These are phyloP conservation scores for Arachnomyces sp. DNA, from an alignment of 2,329 filamentous ascomycete genomes.

Conservation along the genomic window DNA sequence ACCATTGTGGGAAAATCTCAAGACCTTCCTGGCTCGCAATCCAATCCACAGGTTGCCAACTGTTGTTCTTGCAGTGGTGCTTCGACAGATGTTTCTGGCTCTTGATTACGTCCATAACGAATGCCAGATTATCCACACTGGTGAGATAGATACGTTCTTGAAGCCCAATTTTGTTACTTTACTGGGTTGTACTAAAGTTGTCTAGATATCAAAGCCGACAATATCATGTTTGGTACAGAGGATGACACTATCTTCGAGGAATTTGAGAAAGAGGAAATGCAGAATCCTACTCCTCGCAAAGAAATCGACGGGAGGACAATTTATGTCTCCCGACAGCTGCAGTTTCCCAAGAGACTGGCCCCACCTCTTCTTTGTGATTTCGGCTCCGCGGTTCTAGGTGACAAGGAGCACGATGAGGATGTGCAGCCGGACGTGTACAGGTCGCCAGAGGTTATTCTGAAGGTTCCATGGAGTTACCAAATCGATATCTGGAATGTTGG, in stretches of 20 bases:
- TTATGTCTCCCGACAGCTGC: constrained; percentile 18
- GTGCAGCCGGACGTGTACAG: constrained; percentile 10
- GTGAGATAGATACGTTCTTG: constrained; percentile 18
- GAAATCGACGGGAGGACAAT: constrained; percentile 19
- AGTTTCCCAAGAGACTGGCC: constrained; percentile 20
- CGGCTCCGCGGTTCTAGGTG: constrained; percentile 32
- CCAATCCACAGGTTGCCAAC: not conserved
- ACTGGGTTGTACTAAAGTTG: constrained; percentile 5
- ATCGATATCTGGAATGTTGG: constrained; percentile 38
- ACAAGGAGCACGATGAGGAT: constrained; percentile 19
- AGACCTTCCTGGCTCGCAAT: too few relatives aligned
- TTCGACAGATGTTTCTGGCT: not conserved
- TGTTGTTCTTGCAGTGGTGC: not conserved
- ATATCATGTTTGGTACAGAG: constrained; percentile 30
- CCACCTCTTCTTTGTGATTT: constrained; percentile 38
- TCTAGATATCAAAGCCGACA: constrained; percentile 31
- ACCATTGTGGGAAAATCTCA: constrained; percentile 8
- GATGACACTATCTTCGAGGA: constrained; percentile 19
- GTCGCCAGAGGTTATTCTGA: constrained; percentile 33
- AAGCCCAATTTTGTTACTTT: constrained; percentile 4
- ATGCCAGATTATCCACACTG: constrained; percentile 37
- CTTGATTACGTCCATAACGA: constrained; percentile 30
- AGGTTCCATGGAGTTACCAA: constrained; percentile 31
- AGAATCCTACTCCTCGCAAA: constrained; percentile 22
- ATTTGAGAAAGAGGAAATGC: constrained; percentile 20